Evolutionary conservation across 768 basidiomycete species (phyloP).

Genomic region (Pleurotus eryngii): DNA sequence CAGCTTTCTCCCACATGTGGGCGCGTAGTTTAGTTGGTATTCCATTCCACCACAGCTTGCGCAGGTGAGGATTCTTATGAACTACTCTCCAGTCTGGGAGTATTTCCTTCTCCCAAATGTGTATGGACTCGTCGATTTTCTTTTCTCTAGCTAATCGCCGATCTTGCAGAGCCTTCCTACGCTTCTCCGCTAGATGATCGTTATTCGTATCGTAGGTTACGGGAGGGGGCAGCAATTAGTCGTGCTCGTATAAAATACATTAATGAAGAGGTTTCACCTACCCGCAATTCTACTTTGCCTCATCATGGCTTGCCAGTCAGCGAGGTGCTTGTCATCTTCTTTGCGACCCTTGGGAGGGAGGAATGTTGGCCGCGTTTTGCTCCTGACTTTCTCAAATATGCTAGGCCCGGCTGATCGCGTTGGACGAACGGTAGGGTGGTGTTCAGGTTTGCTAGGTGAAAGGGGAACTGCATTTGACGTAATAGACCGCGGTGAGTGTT

Average conservation of each 20-base stretch:
- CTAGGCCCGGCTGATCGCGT: slow-evolving; percentile 65
- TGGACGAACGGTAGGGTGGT: slow-evolving; percentile 33
- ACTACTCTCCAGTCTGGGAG: slow-evolving; percentile 82
- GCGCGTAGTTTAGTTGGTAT: slow-evolving; percentile 82
- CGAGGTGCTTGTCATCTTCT: slow-evolving; percentile 82
- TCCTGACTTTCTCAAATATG: slow-evolving; percentile 72
- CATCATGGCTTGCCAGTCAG: slow-evolving; percentile 90
- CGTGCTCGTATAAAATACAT: background rate
- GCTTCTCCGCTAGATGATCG: slow-evolving; percentile 58
- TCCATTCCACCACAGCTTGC: slow-evolving; percentile 84
- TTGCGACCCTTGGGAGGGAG: slow-evolving; percentile 78
- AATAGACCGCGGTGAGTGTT: slow-evolving; percentile 9
- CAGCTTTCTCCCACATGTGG: slow-evolving; percentile 79
- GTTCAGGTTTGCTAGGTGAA: background rate
- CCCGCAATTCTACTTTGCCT: slow-evolving; percentile 71
- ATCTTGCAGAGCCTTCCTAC: slow-evolving; percentile 58
- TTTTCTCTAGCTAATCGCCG: slow-evolving; percentile 62
- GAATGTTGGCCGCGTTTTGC: slow-evolving; percentile 78
- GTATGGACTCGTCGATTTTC: slow-evolving; percentile 65
- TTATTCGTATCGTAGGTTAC: background rate
- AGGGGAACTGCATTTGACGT: background rate
- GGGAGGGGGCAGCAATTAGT: background rate
- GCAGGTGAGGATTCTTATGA: slow-evolving; percentile 57
- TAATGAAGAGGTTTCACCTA: slow-evolving; percentile 27
- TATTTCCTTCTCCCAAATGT: slow-evolving; percentile 76